Evolutionary conservation across 495 filamentous ascomycete species (phyloP).

Genomic region (Penicillium atrosanguineum): DNA sequence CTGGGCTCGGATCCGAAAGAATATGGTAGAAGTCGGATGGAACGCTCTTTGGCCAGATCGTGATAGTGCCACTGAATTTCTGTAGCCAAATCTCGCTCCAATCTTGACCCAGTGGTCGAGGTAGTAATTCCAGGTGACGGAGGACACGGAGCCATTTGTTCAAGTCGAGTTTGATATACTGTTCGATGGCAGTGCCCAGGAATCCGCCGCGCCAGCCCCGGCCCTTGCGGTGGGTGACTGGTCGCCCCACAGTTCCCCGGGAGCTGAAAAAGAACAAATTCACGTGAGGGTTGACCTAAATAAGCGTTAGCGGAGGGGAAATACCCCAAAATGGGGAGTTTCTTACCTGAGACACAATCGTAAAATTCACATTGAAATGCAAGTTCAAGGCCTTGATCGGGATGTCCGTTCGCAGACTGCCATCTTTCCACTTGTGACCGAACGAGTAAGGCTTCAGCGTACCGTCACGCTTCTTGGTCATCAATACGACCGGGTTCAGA

Average conservation of each 20-base stretch:
- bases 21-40: slow-evolving; percentile 81
- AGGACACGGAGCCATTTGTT: slow-evolving; percentile 96
- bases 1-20: slow-evolving; percentile 72
- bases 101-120: slow-evolving; percentile 88
- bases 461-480: slow-evolving; percentile 84
- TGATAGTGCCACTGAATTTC: slow-evolving; percentile 89
- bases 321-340: not conserved
- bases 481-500: slow-evolving; percentile 90
- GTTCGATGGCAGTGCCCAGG: slow-evolving; percentile 84
- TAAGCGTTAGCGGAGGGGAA: slow-evolving; percentile 5
- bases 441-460: slow-evolving; percentile 82
- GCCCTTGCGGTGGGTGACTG: slow-evolving; percentile 90
- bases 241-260: slow-evolving; percentile 83
- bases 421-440: slow-evolving; percentile 98
- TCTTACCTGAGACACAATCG: slow-evolving; percentile 77
- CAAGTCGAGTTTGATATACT: slow-evolving; percentile 91
- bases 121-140: slow-evolving; percentile 85
- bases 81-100: slow-evolving; percentile 97
- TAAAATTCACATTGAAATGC: slow-evolving; percentile 97
- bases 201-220: slow-evolving; percentile 96
- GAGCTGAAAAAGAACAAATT: slow-evolving; percentile 98
- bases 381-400: slow-evolving; percentile 89
- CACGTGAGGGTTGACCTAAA: slow-evolving; percentile 86
- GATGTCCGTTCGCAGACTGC: slow-evolving; percentile 89
- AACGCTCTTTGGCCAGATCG: slow-evolving; percentile 83